Base-by-base conservation (phyloP, 371 early-diverging fungal species). In the Actinomortierella ambigua region DNA sequence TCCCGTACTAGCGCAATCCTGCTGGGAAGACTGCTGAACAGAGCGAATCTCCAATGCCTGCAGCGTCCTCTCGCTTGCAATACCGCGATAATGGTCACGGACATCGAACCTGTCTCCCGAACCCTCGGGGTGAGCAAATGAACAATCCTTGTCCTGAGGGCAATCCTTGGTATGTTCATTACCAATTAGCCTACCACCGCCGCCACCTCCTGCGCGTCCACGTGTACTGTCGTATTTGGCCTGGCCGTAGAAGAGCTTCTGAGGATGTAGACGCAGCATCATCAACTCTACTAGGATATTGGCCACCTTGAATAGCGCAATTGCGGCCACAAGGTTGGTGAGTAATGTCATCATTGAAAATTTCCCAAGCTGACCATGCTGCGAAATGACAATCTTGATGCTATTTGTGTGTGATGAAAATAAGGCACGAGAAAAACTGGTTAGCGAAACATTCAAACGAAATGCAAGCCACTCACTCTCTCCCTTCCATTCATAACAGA, bases 281-380 rank as follows among this genome's bases (percentile, higher is more conserved):
- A 81, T 67, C 9, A 77, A 48, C 48, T 87, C 88, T 29, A 85
- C 83, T 1, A 85, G 48, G n/a, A 80, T 42, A 18, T 79, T 73
- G 24, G 86, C 86, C 18, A 84, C 61, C 39, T 73, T 63, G 59
- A 87, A 78, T 23, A 87, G 61, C 1, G 85, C 84, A 6, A 81
- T 43, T 13, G 79, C 83, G 13, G 83, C 85, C 22, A 85, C 85
- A 22, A 87, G 52, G 52, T 81, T 81, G 5, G 77, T 67, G 24
- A 86, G 57, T 8, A 86, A 65, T 2, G 81, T 58, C 52, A 84
- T 75, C 27, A 81, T 43, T 15, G 83, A 77, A 61, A 86, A 85
- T 40, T 77, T 53, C 6, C 85, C 88, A 22, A 87, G 75, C 27
- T 76, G 59, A 2, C 88, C 88, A n/a, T 78, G 58, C 55, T 84